Percentiles rank a stretch among this genome's conserved stretches.
phyloP scores from a whole-genome alignment of 2,329 filamentous ascomycete species.

The Beauveria pseudobassiana region DNA sequence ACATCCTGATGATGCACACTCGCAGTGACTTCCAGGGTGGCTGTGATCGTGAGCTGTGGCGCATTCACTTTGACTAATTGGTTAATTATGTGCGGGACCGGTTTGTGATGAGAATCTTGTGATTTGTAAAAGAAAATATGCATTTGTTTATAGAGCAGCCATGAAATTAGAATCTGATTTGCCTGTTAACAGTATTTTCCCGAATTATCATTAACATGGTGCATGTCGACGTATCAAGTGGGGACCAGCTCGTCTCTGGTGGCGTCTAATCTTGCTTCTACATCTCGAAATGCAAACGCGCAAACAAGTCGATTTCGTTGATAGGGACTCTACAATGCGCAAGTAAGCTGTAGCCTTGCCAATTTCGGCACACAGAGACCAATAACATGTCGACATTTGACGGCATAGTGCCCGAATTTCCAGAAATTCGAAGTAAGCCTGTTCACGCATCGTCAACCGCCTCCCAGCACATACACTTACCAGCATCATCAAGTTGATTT shows the following conservation, averaged over 20 bases:
- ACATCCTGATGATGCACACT: slow-evolving; percentile 42
- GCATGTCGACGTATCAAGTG: neutral
- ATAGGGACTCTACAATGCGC: neutral
- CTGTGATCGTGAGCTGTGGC: slow-evolving; percentile 39
- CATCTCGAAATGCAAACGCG: neutral
- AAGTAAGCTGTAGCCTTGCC: neutral
- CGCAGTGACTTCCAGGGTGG: slow-evolving; percentile 37
- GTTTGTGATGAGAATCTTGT: neutral
- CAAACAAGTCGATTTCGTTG: neutral
- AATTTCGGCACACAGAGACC: neutral
- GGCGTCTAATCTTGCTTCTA: neutral
- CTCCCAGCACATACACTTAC: neutral
- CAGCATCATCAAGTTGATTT: slow-evolving; percentile 59
- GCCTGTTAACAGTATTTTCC: neutral
- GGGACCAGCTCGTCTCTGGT: no score
- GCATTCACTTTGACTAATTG: slow-evolving; percentile 40
- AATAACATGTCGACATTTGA: slow-evolving; percentile 67
- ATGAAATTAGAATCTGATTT: neutral
- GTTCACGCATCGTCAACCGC: neutral
- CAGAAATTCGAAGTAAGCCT: slow-evolving; percentile 58
- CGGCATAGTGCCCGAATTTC: slow-evolving; percentile 68
- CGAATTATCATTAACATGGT: no score
- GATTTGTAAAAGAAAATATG: neutral
- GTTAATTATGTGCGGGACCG: neutral
- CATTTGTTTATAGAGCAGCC: neutral